Percentiles rank a stretch among this genome's conserved stretches.
These are phyloP conservation scores for Mimosa pudica DNA, from an alignment of 306 rosid species.

Conservation along the genomic window DNA sequence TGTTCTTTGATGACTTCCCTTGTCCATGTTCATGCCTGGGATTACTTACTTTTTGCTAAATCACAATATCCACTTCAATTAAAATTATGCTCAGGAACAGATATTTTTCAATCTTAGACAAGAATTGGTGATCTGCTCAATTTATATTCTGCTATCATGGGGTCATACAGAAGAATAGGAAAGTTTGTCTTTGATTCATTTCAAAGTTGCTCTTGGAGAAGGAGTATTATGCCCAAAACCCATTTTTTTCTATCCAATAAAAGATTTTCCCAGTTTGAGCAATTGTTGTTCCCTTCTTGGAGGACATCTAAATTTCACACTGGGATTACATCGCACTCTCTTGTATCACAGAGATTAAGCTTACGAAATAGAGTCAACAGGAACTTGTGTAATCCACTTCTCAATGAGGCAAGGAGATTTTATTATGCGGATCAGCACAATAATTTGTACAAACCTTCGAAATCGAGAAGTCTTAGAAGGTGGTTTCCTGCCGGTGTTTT, in stretches of 20 bases:
- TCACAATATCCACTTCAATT: neutral
- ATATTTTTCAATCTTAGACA: neutral
- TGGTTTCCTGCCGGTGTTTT: conserved; percentile 52
- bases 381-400: conserved; percentile 34
- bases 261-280: neutral
- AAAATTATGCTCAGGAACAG: neutral
- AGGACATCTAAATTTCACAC: neutral
- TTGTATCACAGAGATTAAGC: neutral
- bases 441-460: conserved; percentile 43
- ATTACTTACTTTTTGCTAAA: neutral
- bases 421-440: conserved; percentile 66
- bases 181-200: conserved; percentile 48
- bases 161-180: conserved; percentile 1
- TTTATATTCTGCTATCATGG: neutral
- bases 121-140: neutral
- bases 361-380: conserved; percentile 24
- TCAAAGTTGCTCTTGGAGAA: conserved; percentile 47
- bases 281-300: neutral
- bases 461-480: conserved; percentile 55
- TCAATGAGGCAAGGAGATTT: conserved; percentile 48
- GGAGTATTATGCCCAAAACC: conserved; percentile 18
- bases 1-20: neutral
- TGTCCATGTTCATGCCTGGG: neutral
- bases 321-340: neutral
- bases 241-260: neutral